Evolutionary conservation across 805 yeast species (phyloP).

Genomic region (Kuraishia borneana): DNA sequence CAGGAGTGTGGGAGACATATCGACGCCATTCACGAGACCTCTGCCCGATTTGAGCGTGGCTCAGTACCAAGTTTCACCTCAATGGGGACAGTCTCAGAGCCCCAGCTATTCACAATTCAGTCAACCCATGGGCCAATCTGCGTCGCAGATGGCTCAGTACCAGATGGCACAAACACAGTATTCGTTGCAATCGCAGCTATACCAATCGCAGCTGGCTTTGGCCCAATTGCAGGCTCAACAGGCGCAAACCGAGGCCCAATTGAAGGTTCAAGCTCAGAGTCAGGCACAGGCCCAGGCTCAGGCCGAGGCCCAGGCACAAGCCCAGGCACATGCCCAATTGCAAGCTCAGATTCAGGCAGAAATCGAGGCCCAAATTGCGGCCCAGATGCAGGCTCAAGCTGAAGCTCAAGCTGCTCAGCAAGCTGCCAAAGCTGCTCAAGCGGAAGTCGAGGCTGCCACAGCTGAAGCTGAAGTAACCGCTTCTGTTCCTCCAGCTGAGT

Average conservation of each 20-base stretch:
- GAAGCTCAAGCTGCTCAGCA: not conserved
- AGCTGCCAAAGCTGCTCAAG: conserved; percentile 4
- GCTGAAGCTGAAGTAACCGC: conserved; percentile 2
- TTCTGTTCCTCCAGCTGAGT: conserved; percentile 6
- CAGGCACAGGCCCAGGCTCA: too few species aligned
- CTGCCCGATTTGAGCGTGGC: conserved; percentile 29
- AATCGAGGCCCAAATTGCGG: conserved; percentile 3
- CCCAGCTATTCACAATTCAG: too few species aligned
- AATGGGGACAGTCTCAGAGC: too few species aligned
- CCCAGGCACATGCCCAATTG: not conserved
- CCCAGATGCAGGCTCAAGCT: not conserved
- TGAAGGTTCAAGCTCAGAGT: too few species aligned
- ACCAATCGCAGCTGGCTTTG: too few species aligned
- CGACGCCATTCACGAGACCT: conserved; percentile 54
- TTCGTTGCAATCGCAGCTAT: too few species aligned
- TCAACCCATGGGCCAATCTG: too few species aligned
- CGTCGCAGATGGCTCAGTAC: too few species aligned
- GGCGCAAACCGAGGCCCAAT: too few species aligned
- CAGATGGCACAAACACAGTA: too few species aligned
- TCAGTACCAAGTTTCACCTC: too few species aligned
- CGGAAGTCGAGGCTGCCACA: conserved; percentile 2
- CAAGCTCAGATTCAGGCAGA: not conserved
- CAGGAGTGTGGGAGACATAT: conserved; percentile 31
- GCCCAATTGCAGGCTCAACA: too few species aligned
- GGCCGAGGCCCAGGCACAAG: not conserved